phyloP scores from a whole-genome alignment of 2,329 filamentous ascomycete species.

The Neophaeococcomyces aloes region DNA sequence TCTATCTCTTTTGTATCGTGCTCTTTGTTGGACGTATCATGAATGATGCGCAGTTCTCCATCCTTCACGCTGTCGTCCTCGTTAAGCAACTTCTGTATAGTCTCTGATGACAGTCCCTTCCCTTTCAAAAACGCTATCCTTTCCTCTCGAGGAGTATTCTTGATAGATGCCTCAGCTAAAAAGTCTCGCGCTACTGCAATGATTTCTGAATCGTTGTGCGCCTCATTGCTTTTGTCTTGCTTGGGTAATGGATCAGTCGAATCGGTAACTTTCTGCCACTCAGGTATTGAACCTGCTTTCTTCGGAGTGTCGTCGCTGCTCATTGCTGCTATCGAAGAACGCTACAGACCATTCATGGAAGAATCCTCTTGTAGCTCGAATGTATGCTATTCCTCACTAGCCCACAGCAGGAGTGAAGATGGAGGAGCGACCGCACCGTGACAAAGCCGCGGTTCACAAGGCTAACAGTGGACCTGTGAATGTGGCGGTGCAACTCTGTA shows the following conservation, averaged over 20 bases:
- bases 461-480: background rate
- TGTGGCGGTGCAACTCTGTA: too few relatives aligned
- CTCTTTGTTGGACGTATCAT: constrained; percentile 15
- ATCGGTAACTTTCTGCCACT: constrained; percentile 1
- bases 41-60: constrained; percentile 19
- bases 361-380: too few relatives aligned
- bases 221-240: constrained; percentile 1
- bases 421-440: too few relatives aligned
- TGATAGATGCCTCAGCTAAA: constrained; percentile 63
- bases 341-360: too few relatives aligned
- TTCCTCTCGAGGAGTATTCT: constrained; percentile 55
- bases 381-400: too few relatives aligned
- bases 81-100: constrained; percentile 57
- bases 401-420: too few relatives aligned
- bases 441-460: background rate
- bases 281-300: constrained; percentile 2
- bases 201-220: constrained; percentile 25
- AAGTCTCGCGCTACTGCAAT: constrained; percentile 65
- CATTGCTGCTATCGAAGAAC: too few relatives aligned
- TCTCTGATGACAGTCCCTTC: constrained; percentile 59
- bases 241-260: constrained; percentile 4
- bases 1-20: constrained; percentile 9
- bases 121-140: constrained; percentile 66
- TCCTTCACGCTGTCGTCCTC: constrained; percentile 6
- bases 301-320: background rate